A percentile compares a stretch with the other conserved stretches of the same genome.
Evolutionary conservation across 768 basidiomycete genomes (phyloP).

Genomic region (Pleurotus salmoneostramineus): DNA sequence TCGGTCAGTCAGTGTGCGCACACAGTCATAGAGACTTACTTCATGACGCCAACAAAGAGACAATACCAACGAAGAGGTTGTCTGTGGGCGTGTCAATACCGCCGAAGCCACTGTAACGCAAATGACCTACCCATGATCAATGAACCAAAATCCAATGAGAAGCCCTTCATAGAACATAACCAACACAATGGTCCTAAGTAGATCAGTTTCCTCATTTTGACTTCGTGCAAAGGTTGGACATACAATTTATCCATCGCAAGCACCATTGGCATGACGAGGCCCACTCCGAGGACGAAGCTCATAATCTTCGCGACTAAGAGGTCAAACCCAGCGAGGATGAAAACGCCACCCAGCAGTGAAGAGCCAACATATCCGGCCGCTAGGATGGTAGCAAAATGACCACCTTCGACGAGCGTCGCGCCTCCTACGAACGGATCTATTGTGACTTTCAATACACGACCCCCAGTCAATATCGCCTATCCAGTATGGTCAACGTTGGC

Average conservation of each 20-base stretch:
- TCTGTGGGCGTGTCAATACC: constrained; percentile 29
- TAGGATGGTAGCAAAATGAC: constrained; percentile 66
- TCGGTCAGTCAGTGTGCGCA: neutral
- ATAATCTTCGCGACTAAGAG: constrained; percentile 89
- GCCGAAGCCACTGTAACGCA: neutral
- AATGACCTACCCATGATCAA: constrained; percentile 76
- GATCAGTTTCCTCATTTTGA: neutral
- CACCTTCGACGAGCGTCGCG: constrained; percentile 73
- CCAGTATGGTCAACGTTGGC: neutral
- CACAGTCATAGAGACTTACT: constrained; percentile 40
- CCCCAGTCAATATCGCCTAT: constrained; percentile 77
- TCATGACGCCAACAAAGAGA: constrained; percentile 81
- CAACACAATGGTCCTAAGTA: constrained; percentile 73
- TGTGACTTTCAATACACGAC: constrained; percentile 72
- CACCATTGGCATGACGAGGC: constrained; percentile 78
- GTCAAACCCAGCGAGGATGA: constrained; percentile 82
- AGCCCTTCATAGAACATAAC: constrained; percentile 82
- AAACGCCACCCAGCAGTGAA: constrained; percentile 75
- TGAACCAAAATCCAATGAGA: constrained; percentile 92
- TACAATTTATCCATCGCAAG: constrained; percentile 90
- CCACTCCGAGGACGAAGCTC: constrained; percentile 87
- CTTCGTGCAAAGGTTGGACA: constrained; percentile 19
- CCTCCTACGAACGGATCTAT: constrained; percentile 85
- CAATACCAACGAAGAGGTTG: constrained; percentile 83
- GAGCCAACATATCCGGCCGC: constrained; percentile 83